Conservation (phyloP, 495 filamentous ascomycete genomes). For the Pyronema omphalodes region DNA sequence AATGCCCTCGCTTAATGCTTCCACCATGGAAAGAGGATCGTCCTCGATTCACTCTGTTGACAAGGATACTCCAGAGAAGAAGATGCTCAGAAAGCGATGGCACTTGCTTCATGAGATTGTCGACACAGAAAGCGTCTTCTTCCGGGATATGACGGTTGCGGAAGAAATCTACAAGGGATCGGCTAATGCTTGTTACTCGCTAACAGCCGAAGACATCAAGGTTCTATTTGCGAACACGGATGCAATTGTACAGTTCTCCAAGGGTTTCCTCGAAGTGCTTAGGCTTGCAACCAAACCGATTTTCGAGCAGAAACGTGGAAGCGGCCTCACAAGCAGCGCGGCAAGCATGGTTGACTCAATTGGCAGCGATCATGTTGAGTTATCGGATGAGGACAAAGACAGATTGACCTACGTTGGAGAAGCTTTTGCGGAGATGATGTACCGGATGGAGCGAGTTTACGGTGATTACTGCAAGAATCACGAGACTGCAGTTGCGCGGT, state of each 20-base stretch:
- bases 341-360: slow-evolving; percentile 24
- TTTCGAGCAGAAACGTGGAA: slow-evolving; percentile 31
- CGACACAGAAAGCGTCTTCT: slow-evolving; percentile 74
- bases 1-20: slow-evolving; percentile 14
- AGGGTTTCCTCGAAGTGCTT: slow-evolving; percentile 53
- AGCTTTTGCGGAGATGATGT: slow-evolving; percentile 55
- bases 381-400: slow-evolving; percentile 48
- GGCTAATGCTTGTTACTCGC: slow-evolving; percentile 55
- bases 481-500: slow-evolving; percentile 60
- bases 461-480: slow-evolving; percentile 73
- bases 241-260: slow-evolving; percentile 67
- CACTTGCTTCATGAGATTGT: slow-evolving; percentile 77
- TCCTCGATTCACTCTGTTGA: slow-evolving; percentile 21
- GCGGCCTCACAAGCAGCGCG: slow-evolving; percentile 26
- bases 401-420: slow-evolving; percentile 56
- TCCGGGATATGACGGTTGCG: slow-evolving; percentile 85
- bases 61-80: slow-evolving; percentile 18
- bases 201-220: slow-evolving; percentile 70
- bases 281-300: slow-evolving; percentile 57
- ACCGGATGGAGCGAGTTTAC: slow-evolving; percentile 67
- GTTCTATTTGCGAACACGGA: slow-evolving; percentile 79
- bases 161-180: slow-evolving; percentile 97
- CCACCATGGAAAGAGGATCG: slow-evolving; percentile 8
- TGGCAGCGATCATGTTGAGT: slow-evolving; percentile 14
- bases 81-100: slow-evolving; percentile 36